Conservation (phyloP, 257 asterid genomes). For the Oldenlandia corymbosa region DNA sequence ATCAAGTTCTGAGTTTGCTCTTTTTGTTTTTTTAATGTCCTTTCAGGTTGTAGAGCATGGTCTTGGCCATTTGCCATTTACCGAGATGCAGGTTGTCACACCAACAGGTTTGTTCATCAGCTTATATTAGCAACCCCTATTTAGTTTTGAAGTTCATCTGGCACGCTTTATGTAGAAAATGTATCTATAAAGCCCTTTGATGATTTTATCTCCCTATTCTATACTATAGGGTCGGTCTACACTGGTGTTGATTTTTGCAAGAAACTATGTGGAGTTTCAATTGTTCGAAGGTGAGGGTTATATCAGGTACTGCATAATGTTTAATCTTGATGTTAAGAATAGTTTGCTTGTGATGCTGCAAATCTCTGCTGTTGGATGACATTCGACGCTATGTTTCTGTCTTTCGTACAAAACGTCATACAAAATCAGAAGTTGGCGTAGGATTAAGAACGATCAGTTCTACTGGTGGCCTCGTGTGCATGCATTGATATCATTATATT, state of each 20-base stretch:
- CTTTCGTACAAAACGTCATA: background rate
- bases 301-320: slow-evolving; percentile 3
- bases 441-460: background rate
- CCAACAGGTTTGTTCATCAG: slow-evolving; percentile 61
- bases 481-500: no score
- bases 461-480: background rate
- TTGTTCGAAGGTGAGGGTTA: slow-evolving; percentile 76
- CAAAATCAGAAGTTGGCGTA: background rate
- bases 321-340: background rate
- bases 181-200: background rate
- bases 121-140: background rate
- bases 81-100: slow-evolving; percentile 91
- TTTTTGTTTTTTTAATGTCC: background rate
- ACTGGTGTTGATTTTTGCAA: slow-evolving; percentile 99
- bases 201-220: slow-evolving; percentile 17
- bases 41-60: slow-evolving; percentile 99
- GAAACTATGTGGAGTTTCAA: slow-evolving; percentile 97
- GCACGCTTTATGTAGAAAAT: background rate
- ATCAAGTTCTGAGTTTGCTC: background rate
- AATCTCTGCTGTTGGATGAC: background rate
- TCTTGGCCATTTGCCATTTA: slow-evolving; percentile 94
- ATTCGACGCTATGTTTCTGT: background rate
- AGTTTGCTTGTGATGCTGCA: slow-evolving; percentile 6
- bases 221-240: slow-evolving; percentile 67
- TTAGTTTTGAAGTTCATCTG: background rate